phyloP scores from a whole-genome alignment of 139 green algal species.

The Parachlorella kessleri region DNA sequence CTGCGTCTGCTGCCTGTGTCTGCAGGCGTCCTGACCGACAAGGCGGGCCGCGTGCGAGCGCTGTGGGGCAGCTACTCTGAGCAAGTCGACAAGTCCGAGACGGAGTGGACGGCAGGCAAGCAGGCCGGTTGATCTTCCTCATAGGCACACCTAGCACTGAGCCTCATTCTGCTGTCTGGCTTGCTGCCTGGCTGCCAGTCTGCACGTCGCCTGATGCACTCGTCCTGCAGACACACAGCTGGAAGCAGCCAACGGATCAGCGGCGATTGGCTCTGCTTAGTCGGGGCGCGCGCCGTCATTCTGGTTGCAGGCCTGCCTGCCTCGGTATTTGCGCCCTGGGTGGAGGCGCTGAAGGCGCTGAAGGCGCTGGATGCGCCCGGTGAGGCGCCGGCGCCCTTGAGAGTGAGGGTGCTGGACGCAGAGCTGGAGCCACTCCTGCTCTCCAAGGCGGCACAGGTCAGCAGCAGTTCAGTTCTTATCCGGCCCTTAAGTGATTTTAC shows the following conservation, averaged over 20 bases:
- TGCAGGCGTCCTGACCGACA: conserved; percentile 80
- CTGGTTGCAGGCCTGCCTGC: conserved; percentile 64
- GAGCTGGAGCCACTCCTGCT: conserved; percentile 84
- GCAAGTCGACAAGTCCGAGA: conserved; percentile 76
- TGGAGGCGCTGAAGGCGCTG: conserved; percentile 42
- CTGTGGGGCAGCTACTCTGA: conserved; percentile 85
- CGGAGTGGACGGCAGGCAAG: conserved; percentile 54
- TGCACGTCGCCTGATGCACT: too few species aligned
- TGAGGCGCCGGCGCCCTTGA: not conserved
- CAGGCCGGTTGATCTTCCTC: too few species aligned
- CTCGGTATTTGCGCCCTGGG: conserved; percentile 65
- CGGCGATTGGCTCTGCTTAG: too few species aligned
- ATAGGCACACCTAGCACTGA: too few species aligned
- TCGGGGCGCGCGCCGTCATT: too few species aligned
- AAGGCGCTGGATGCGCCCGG: not conserved
- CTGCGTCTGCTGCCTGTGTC: conserved; percentile 59
- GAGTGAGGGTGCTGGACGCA: conserved; percentile 67
- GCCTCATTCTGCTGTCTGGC: too few species aligned
- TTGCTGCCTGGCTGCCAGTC: too few species aligned
- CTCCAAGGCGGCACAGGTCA: conserved; percentile 67
- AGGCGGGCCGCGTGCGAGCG: conserved; percentile 62
- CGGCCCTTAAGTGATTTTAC: too few species aligned
- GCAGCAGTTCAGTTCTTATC: too few species aligned
- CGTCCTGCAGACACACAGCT: too few species aligned
- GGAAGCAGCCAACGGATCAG: too few species aligned